Evolutionary conservation across 305 asterid genomes (phyloP).

Genomic region (Rubia tinctorum): DNA sequence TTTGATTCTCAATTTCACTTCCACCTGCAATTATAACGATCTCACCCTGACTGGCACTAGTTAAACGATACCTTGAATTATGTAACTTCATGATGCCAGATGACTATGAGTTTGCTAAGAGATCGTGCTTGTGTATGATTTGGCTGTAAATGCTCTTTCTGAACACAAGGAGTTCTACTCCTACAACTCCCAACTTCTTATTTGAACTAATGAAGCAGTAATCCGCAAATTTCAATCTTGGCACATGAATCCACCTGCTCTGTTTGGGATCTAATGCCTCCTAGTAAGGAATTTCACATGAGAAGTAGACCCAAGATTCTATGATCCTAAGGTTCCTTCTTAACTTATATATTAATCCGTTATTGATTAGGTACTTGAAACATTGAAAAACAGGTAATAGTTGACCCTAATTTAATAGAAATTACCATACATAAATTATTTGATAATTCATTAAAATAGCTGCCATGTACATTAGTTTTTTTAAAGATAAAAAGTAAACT

Average conservation of each 20-base stretch:
- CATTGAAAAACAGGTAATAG: neutral
- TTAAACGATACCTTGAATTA: conserved; percentile 59
- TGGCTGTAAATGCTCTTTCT: conserved; percentile 55
- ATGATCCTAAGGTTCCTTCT: conserved; percentile 47
- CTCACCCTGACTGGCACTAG: conserved; percentile 71
- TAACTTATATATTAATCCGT: conserved; percentile 52
- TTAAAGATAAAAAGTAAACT: no score
- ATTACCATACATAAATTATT: no score
- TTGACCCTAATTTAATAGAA: no score
- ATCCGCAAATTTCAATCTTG: conserved; percentile 38
- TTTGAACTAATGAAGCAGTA: conserved; percentile 58
- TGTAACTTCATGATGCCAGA: conserved; percentile 49
- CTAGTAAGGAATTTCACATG: conserved; percentile 65
- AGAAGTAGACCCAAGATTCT: conserved; percentile 81
- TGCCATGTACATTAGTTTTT: no score
- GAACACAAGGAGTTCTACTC: conserved; percentile 76
- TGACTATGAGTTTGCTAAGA: conserved; percentile 62
- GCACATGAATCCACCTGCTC: conserved; percentile 64
- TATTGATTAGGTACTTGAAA: conserved; percentile 53
- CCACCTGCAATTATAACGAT: conserved; percentile 76
- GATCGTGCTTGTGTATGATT: conserved; percentile 46
- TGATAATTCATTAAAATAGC: no score
- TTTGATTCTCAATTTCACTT: conserved; percentile 42
- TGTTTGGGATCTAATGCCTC: conserved; percentile 71
- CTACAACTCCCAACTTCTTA: conserved; percentile 76